Percentiles rank a stretch among this genome's conserved stretches.
Evolutionary conservation across 192 early-diverging fungal genomes (phyloP).

Genomic region (Coemansia sp.): DNA sequence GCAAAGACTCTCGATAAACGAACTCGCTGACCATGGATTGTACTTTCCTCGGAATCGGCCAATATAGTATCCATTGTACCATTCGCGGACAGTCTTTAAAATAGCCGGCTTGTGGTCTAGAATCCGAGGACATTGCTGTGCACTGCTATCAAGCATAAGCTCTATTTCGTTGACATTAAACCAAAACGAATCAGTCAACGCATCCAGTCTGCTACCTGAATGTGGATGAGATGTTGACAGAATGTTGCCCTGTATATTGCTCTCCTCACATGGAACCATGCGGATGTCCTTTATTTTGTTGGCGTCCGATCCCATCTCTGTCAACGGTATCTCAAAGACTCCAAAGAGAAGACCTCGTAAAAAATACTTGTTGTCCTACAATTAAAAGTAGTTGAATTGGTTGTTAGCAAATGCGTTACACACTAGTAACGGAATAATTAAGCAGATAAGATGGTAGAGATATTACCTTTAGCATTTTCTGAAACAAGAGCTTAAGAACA

Average conservation of each 20-base stretch:
- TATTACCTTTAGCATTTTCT: constrained; percentile 43
- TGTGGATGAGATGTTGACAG: constrained; percentile 25
- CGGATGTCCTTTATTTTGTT: constrained; percentile 43
- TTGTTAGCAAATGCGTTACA: background rate
- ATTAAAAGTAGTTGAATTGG: background rate
- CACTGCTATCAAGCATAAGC: constrained; percentile 36
- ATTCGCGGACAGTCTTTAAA: constrained; percentile 16
- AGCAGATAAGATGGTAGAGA: background rate
- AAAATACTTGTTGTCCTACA: background rate
- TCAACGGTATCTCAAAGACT: constrained; percentile 45
- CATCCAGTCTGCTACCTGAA: constrained; percentile 33
- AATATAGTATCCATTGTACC: constrained; percentile 43
- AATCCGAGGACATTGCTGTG: background rate
- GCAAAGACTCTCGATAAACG: constrained; percentile 35
- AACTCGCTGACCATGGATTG: constrained; percentile 48
- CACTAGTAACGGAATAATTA: background rate
- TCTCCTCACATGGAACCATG: constrained; percentile 35
- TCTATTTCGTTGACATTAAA: constrained; percentile 37
- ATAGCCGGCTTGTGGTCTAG: constrained; percentile 22
- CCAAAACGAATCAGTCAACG: constrained; percentile 33
- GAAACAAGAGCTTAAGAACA: constrained; percentile 21
- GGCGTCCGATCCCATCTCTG: constrained; percentile 38
- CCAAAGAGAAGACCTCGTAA: background rate
- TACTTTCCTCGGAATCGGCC: constrained; percentile 45
- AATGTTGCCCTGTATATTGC: constrained; percentile 30